Base-by-base conservation (phyloP, 495 filamentous ascomycete genomes). In the Amphirosellinia nigrospora region DNA sequence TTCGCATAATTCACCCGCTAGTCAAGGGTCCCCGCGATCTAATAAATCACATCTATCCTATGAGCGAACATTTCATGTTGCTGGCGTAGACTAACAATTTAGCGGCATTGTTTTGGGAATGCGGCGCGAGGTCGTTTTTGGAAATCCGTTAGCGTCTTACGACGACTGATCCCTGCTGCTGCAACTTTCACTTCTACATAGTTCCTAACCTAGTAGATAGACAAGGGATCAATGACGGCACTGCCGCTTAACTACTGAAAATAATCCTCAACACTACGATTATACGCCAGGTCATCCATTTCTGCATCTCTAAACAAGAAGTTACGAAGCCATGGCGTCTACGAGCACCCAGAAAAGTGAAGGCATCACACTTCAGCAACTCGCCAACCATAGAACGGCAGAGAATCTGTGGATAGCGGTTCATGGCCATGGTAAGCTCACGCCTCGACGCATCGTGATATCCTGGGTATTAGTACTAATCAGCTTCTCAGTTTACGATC, bases 81-180 rank as follows among this genome's bases (percentile, higher is more conserved):
- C 21, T 52, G 48, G 21, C n/a, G 21, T 23, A 52, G 6, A 15
- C 21, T 28, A 52, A 26, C 10, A 28, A 28, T 1, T 52, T 28
- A 23, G 48, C 48, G 48, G 48, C 23, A 52, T 52, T 15, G 9
- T 13, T 26, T 53, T 28, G 5, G 26, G 23, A 53, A 53, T 53
- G 50, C 50, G 50, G 50, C 50, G 50, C 9, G 23, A 53, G 23
- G 7, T 30, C 50, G 50, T 30, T 53, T 53, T 53, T 53, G 50
- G 50, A 53, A 53, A 11, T 11, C 26, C 43, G 10, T 10, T 53
- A 26, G 30, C 19, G 23, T 26, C 50, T 52, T n/a, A n/a, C n/a
- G n/a, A n/a, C n/a, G n/a, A n/a, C n/a, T n/a, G n/a, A n/a, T n/a
- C n/a, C n/a, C n/a, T n/a, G n/a, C n/a, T n/a, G n/a, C n/a, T n/a